Percentiles rank a stretch among this genome's conserved stretches.
phyloP scores from a whole-genome alignment of 2,329 filamentous ascomycete genomes.

The Dactylonectria estremocensis region DNA sequence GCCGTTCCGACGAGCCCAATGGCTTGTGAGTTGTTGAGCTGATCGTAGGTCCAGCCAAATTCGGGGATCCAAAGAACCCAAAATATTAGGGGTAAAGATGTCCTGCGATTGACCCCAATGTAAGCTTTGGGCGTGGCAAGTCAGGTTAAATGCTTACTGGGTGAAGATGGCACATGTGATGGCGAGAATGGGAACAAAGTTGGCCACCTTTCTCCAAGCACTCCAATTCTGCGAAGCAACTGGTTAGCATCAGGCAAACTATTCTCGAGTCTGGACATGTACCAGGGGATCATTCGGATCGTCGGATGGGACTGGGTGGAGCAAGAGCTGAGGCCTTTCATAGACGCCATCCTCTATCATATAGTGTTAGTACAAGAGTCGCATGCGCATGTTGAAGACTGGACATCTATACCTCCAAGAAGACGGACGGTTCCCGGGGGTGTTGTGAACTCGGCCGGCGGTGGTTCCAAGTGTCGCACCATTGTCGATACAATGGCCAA shows the following conservation, averaged over 20 bases:
- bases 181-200: slow-evolving; percentile 41
- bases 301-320: slow-evolving; percentile 15
- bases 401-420: neutral
- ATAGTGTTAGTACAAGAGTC: neutral
- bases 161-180: slow-evolving; percentile 45
- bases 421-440: slow-evolving; percentile 16
- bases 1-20: slow-evolving; percentile 47
- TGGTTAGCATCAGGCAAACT: neutral
- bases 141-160: slow-evolving; percentile 32
- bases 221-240: slow-evolving; percentile 44
- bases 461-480: slow-evolving; percentile 4
- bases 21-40: slow-evolving; percentile 43
- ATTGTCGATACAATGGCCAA: neutral
- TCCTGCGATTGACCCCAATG: neutral
- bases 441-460: slow-evolving; percentile 1
- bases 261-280: neutral
- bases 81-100: slow-evolving; percentile 45
- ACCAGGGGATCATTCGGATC: slow-evolving; percentile 48
- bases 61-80: slow-evolving; percentile 49
- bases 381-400: neutral
- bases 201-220: slow-evolving; percentile 41
- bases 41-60: slow-evolving; percentile 39
- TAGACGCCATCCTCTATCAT: neutral
- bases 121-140: neutral
- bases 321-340: neutral